Evolutionary conservation across 768 basidiomycete species (phyloP), one percentile per base, ranked within the genome.

Genomic region (Suillus subluteus): DNA sequence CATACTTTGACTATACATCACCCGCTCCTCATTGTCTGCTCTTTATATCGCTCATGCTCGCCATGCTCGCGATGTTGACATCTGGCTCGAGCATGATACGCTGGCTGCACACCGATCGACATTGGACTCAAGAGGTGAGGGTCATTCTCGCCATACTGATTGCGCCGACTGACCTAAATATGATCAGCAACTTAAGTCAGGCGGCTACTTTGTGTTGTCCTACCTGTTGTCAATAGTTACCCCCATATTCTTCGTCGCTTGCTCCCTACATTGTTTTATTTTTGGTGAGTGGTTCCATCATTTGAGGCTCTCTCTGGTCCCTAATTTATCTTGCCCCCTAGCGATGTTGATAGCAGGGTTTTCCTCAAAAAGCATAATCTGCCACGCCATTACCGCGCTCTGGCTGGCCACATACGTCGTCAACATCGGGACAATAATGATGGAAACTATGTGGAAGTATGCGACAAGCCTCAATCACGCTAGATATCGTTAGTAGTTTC

Each of bases 131-230:
- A 56, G 55, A 56, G 12, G 55, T 56, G 6, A 56, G 6, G 1
- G 0, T 35, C 0, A 6, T 37, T 35, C 35, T 35, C 6, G 6
- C 2, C 3, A 6, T 35, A 3, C 32, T 0, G 12, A 0, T n/a
- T 35, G 3, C 35, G 3, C 12, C 3, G 1, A 5, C 35, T 56
- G 21, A 56, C 32, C 21, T 13, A 4, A 6, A 18, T 55, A 21
- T 32, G 0, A 35, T n/a, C 21, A 56, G 55, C 55, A 56, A 37
- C 55, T 56, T 21, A 37, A 3, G 35, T 35, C 21, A 1, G 55
- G 55, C 0, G 32, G 21, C 12, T 56, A n/a, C 55, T 56, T 56
- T 0, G 35, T 56, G 2, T 6, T 35, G 21, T 56, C 55, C 21
- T 56, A 56, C 35, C 21, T 56, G 12, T 56, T 56, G 21, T 35